Conservation (phyloP, 2,329 filamentous ascomycete species). For the Colletotrichum sp. region DNA sequence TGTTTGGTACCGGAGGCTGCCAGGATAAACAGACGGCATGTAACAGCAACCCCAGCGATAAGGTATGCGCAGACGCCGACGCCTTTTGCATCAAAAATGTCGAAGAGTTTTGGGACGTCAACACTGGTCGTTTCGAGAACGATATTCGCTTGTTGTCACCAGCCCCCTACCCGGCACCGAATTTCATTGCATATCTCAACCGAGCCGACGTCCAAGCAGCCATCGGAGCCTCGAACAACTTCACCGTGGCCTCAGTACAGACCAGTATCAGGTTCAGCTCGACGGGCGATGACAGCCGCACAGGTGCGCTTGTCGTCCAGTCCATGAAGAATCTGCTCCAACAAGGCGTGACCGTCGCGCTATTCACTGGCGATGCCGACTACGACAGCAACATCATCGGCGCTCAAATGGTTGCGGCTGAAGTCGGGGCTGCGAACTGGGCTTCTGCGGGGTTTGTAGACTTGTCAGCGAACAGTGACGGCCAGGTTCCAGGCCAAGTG, state of each 20-base stretch:
- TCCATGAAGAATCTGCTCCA: not conserved
- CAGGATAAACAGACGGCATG: not conserved
- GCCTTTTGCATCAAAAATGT: not conserved
- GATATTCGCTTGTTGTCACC: not conserved
- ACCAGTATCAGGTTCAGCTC: not conserved
- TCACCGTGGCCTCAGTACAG: not conserved
- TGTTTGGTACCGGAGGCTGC: not conserved
- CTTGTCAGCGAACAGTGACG: not conserved
- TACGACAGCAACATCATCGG: slow-evolving; percentile 13
- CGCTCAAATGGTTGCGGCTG: not conserved
- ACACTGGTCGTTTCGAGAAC: not conserved
- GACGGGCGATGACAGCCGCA: slow-evolving; percentile 9
- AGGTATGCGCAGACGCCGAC: not conserved
- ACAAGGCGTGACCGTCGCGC: not conserved
- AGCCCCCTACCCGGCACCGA: not conserved
- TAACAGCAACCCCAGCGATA: not conserved
- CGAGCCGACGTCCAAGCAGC: not conserved
- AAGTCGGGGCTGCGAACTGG: not conserved
- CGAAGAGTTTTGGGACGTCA: not conserved
- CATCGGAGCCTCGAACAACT: slow-evolving; percentile 6
- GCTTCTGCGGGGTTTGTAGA: not conserved
- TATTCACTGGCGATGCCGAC: slow-evolving; percentile 4
- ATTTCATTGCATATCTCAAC: slow-evolving; percentile 6
- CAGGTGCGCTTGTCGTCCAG: not conserved
- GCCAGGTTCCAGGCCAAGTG: slow-evolving; percentile 3